phyloP scores from a whole-genome alignment of 2,329 filamentous ascomycete genomes.

The Arthrobotrys sphaeroides region DNA sequence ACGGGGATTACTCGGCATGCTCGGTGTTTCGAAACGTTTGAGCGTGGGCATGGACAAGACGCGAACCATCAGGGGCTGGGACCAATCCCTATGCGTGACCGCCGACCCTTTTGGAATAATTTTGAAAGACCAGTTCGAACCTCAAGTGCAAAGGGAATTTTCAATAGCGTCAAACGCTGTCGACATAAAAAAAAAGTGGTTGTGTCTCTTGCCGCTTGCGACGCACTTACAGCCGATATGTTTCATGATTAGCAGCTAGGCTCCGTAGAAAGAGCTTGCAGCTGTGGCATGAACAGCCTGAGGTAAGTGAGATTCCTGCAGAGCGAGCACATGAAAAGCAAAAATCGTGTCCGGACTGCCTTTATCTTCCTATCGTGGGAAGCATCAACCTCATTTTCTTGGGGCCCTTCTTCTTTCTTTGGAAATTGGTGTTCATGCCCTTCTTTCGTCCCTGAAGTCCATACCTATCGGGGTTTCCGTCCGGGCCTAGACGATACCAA shows the following conservation, averaged over 20 bases:
- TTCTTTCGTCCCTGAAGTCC: conserved; percentile 11
- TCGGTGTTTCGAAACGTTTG: conserved; percentile 55
- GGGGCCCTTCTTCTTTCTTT: conserved; percentile 32
- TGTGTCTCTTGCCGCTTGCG: conserved; percentile 54
- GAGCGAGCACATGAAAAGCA: conserved; percentile 47
- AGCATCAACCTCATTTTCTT: conserved; percentile 34
- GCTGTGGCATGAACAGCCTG: conserved; percentile 52
- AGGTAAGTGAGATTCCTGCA: conserved; percentile 54
- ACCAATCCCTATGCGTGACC: conserved; percentile 52
- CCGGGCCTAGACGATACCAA: conserved; percentile 32
- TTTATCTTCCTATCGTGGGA: conserved; percentile 53
- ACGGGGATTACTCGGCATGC: conserved; percentile 54
- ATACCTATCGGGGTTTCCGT: conserved; percentile 2
- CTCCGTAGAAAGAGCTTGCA: conserved; percentile 38
- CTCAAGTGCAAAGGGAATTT: conserved; percentile 36
- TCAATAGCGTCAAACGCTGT: conserved; percentile 50
- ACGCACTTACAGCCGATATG: conserved; percentile 54
- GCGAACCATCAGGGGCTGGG: conserved; percentile 52
- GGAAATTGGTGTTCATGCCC: conserved; percentile 44
- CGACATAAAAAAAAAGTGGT: conserved; percentile 41
- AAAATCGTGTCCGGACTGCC: conserved; percentile 39
- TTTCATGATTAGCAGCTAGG: conserved; percentile 49
- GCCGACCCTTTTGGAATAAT: conserved; percentile 53
- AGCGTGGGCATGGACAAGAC: conserved; percentile 53
- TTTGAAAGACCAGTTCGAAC: conserved; percentile 34